Percentiles rank a stretch among this genome's conserved stretches.
These are phyloP conservation scores for Diospyros kaki DNA, from an alignment of 148 eudicot genomes.

Conservation along the genomic window DNA sequence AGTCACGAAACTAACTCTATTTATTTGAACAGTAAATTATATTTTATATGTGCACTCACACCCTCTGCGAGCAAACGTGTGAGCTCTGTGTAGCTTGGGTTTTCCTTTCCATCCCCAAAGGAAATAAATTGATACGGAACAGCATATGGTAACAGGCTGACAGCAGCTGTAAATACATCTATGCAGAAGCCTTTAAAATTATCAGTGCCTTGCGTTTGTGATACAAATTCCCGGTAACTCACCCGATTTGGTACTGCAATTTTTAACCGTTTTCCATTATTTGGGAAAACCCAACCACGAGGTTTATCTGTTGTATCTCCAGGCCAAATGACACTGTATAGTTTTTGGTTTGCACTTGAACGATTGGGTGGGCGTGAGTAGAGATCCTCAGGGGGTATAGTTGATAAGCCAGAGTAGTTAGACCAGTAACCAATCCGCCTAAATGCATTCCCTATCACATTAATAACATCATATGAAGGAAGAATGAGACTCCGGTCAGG, in stretches of 20 bases:
- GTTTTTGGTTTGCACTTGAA: conserved; percentile 49
- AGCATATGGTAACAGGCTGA: conserved; percentile 73
- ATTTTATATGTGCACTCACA: conserved; percentile 40
- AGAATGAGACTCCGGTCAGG: conserved; percentile 45
- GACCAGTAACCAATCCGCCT: conserved; percentile 86
- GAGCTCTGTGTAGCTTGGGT: conserved; percentile 78
- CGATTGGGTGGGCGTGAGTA: conserved; percentile 53
- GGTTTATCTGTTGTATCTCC: conserved; percentile 61
- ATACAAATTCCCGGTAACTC: conserved; percentile 75
- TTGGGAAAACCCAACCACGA: conserved; percentile 98
- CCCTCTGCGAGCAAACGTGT: conserved; percentile 57
- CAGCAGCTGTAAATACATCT: conserved; percentile 86
- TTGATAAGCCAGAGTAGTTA: conserved; percentile 75
- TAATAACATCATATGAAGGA: conserved; percentile 84
- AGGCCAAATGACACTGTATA: conserved; percentile 77
- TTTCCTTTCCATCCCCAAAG: conserved; percentile 64
- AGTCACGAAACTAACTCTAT: background rate
- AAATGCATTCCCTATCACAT: conserved; percentile 77
- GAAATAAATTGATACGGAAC: conserved; percentile 79
- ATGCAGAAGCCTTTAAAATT: conserved; percentile 80
- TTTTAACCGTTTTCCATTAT: conserved; percentile 58
- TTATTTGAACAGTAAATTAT: background rate
- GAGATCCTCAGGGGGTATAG: conserved; percentile 59
- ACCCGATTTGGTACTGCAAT: conserved; percentile 81
- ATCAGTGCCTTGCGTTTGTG: conserved; percentile 50